Evolutionary conservation across 179 eudicot species (phyloP).

Genomic region (Vitellaria paradoxa): DNA sequence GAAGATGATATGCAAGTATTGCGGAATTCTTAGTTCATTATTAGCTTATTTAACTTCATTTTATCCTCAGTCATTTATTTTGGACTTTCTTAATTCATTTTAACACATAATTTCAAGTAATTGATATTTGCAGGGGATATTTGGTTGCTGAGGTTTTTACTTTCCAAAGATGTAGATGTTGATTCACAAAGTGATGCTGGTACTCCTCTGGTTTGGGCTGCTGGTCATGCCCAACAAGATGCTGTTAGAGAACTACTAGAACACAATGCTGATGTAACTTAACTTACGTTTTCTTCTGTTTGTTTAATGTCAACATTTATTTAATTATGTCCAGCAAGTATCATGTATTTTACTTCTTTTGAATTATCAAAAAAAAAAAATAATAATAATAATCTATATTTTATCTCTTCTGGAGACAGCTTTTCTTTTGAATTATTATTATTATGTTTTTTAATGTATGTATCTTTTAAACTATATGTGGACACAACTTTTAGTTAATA

Average conservation of each 20-base stretch:
- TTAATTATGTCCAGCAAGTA: not conserved
- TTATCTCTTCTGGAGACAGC: not conserved
- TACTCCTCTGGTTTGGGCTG: conserved; percentile 95
- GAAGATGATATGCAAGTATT: too few relatives aligned
- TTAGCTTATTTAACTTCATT: too few relatives aligned
- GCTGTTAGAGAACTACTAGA: conserved; percentile 74
- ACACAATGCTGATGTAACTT: conserved; percentile 79
- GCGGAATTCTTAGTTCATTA: too few relatives aligned
- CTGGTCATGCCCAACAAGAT: conserved; percentile 89
- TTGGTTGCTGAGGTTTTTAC: conserved; percentile 66
- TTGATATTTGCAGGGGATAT: conserved; percentile 53
- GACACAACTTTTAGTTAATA: not conserved
- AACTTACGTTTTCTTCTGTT: not conserved
- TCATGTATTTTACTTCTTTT: not conserved
- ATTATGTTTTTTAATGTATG: not conserved
- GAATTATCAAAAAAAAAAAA: too few relatives aligned
- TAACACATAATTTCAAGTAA: not conserved
- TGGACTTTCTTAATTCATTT: not conserved
- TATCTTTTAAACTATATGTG: not conserved
- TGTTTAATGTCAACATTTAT: not conserved
- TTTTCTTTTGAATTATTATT: too few relatives aligned
- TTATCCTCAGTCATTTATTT: not conserved
- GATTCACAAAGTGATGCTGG: conserved; percentile 97
- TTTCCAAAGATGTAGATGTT: conserved; percentile 58
- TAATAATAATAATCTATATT: too few relatives aligned